These are phyloP conservation scores for Moesziomyces sp. DNA, from an alignment of 1,284 basidiomycete species.

Conservation along the genomic window DNA sequence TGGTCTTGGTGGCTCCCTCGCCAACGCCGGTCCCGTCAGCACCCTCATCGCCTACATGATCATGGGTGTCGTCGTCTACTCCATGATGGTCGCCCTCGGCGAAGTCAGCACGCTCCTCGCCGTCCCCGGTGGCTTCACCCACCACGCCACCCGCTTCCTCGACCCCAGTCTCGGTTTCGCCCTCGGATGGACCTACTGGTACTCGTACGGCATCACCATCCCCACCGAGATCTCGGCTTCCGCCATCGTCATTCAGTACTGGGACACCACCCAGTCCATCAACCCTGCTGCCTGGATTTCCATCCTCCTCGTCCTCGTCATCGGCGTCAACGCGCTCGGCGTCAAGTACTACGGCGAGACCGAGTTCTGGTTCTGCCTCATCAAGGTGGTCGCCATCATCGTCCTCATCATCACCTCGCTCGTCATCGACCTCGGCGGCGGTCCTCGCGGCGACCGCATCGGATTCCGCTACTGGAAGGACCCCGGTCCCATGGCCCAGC, in stretches of 20 bases:
- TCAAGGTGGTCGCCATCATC: constrained; percentile 50
- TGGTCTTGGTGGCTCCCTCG: constrained; percentile 75
- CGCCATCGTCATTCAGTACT: constrained; percentile 53
- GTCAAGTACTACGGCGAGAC: constrained; percentile 78
- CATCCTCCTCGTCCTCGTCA: constrained; percentile 70
- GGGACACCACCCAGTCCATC: constrained; percentile 65
- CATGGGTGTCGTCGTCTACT: constrained; percentile 60
- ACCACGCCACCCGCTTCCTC: constrained; percentile 80
- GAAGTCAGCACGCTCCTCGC: constrained; percentile 72
- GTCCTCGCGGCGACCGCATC: constrained; percentile 44
- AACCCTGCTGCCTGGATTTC: constrained; percentile 72
- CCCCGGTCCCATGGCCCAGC: constrained; percentile 69
- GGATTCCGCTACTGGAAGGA: constrained; percentile 66
- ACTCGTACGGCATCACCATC: constrained; percentile 71
- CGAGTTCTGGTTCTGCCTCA: constrained; percentile 52
- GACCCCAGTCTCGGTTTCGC: constrained; percentile 77
- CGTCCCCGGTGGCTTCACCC: constrained; percentile 78
- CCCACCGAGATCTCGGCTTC: constrained; percentile 78
- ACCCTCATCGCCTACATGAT: constrained; percentile 68
- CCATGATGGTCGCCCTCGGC: constrained; percentile 69
- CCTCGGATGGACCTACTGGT: constrained; percentile 76
- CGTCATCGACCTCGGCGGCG: constrained; percentile 58
- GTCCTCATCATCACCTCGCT: constrained; percentile 56
- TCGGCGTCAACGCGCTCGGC: constrained; percentile 69
- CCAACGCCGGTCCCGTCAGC: constrained; percentile 70